These are phyloP conservation scores for Aureobasidium sp. DNA, from an alignment of 2,329 filamentous ascomycete genomes.

Conservation along the genomic window DNA sequence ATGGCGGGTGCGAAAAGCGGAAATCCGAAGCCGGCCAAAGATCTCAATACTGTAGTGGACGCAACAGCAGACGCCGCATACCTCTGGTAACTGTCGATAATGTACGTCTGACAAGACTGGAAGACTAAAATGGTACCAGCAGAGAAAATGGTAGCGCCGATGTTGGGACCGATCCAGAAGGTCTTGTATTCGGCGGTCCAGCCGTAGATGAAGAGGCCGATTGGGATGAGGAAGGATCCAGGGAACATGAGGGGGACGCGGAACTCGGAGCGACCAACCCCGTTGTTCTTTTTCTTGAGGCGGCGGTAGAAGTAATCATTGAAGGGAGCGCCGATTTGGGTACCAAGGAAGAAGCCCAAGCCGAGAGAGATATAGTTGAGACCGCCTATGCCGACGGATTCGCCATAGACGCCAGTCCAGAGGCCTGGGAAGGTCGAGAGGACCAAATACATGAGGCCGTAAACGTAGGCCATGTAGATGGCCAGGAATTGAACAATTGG, in stretches of 20 bases:
- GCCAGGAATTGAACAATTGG: constrained; percentile 33
- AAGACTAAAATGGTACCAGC: constrained; percentile 51
- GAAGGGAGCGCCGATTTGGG: constrained; percentile 32
- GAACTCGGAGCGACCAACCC: constrained; percentile 35
- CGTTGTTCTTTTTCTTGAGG: constrained; percentile 32
- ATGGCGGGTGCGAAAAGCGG: constrained; percentile 53
- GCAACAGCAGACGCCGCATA: constrained; percentile 47
- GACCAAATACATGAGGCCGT: constrained; percentile 34
- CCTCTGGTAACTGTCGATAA: constrained; percentile 49
- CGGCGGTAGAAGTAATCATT: constrained; percentile 32
- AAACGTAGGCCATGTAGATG: constrained; percentile 34
- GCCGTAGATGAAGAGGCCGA: constrained; percentile 52
- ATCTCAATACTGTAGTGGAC: constrained; percentile 50
- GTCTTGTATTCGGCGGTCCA: constrained; percentile 48
- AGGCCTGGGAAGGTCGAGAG: constrained; percentile 31
- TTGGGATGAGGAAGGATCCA: constrained; percentile 47
- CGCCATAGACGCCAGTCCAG: constrained; percentile 27
- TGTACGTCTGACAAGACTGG: constrained; percentile 55
- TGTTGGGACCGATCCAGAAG: constrained; percentile 56
- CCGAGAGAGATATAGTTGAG: constrained; percentile 42
- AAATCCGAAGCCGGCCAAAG: constrained; percentile 51
- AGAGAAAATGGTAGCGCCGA: constrained; percentile 51
- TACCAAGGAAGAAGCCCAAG: constrained; percentile 48
- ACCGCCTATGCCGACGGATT: constrained; percentile 26
- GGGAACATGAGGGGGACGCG: constrained; percentile 49